Evolutionary conservation across 768 basidiomycete genomes (phyloP), one percentile per base, ranked within the genome.

Genomic region (Mycena albidolilacea): DNA sequence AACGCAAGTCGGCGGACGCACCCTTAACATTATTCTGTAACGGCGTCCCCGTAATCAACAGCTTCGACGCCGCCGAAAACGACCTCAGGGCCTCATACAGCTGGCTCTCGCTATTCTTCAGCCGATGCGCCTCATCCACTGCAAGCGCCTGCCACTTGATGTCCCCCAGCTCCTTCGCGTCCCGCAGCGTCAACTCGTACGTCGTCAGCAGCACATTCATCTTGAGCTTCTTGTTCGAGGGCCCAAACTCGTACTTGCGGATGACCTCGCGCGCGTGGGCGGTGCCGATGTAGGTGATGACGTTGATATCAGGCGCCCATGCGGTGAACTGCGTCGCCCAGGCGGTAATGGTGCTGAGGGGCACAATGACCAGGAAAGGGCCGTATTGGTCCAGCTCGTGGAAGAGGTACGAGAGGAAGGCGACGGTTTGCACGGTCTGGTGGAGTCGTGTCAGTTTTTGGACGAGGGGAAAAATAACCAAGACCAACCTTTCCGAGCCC

Each of bases 21-120:
- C 97, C 97, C 87, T 96, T 98, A 77, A 99, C 97, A 80, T 98
- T 99, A 85, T 99, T 99, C 82, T 99, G 98, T 67, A 99, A 86
- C 35, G 98, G 98, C 2, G 98, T 99, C 17, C 98, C 98, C 0
- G 98, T 99, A 80, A 99, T 99, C 77, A 99, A 91, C 68, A 99
- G 88, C 84, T 97, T 97, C 46, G 95, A 96, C 5, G 94, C 93
- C 55, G 96, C 93, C 59, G 91, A 89, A 85, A 99, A 99, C 74
- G 94, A 90, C 78, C 90, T 88, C 67, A 99, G 87, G 6, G 97
- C 97, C 80, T 99, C 96, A 82, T 99, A 99, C 65, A 99, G 82
- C 84, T 98, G 97, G 77, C 95, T 96, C 82, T 99, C 98, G 67
- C 95, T 95, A 82, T 99, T 99, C 87, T 99, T 99, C 77, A 99